phyloP scores from a whole-genome alignment of 2,329 filamentous ascomycete genomes.

The Plectosphaerella cucumerina region DNA sequence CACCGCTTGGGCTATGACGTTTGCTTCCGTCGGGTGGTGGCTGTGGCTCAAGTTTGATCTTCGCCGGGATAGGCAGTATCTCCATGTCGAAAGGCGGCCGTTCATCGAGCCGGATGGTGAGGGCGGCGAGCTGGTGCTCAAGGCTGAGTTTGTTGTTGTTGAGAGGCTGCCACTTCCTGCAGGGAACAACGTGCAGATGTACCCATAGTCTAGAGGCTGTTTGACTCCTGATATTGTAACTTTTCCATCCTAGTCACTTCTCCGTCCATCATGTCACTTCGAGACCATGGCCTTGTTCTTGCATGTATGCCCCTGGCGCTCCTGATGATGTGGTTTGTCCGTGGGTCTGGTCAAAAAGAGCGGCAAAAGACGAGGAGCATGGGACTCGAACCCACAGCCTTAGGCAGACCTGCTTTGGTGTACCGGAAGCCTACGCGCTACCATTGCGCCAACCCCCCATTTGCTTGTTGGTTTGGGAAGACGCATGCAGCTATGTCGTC shows the following conservation, averaged over 20 bases:
- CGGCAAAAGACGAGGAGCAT: not conserved
- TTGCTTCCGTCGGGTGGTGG: constrained; percentile 1
- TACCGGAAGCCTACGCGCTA: not conserved
- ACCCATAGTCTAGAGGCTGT: too few relatives aligned
- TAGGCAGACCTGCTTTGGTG: not conserved
- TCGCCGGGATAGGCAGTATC: not conserved
- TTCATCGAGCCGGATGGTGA: constrained; percentile 3
- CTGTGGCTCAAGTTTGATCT: not conserved
- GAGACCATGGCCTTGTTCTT: too few relatives aligned
- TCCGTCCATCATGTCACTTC: too few relatives aligned
- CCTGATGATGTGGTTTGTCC: too few relatives aligned
- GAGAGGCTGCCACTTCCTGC: constrained; percentile 2
- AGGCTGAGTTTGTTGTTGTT: constrained; percentile 2
- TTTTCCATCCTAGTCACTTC: too few relatives aligned
- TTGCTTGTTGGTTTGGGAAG: too few relatives aligned
- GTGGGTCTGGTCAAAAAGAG: too few relatives aligned
- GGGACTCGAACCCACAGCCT: not conserved
- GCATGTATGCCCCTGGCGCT: too few relatives aligned
- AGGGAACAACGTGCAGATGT: not conserved
- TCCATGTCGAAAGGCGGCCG: not conserved
- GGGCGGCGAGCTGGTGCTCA: constrained; percentile 3
- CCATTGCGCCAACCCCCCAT: not conserved
- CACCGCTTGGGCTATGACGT: not conserved
- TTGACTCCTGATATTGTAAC: too few relatives aligned
- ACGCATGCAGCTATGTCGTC: too few relatives aligned